Evolutionary conservation across 192 early-diverging fungal species (phyloP), one percentile per base, ranked within the genome.

Genomic region (Gonapodya sp.): DNA sequence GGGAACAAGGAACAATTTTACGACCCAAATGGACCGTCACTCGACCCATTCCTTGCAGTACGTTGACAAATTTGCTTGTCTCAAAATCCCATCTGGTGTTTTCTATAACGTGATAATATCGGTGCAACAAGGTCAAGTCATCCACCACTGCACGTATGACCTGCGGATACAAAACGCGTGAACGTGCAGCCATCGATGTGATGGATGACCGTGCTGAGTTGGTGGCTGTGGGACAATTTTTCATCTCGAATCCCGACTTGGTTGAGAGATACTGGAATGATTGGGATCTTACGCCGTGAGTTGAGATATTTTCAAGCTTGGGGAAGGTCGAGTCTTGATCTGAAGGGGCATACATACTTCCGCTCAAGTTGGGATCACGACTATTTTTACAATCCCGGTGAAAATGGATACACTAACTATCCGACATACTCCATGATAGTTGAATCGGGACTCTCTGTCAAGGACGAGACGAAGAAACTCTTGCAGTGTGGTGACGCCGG

Each of bases 161-260:
- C 8, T 64, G 46, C 46, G 46, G 46, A 8, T 64, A 64, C 46
- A 64, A 64, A 64, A 64, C 46, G 8, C 46, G 46, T 24, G 46
- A 64, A 8, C 46, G 46, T 64, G 46, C 46, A 16, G 46, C 46
- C 8, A 64, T 64, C 24, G 75, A 77, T 33, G 75, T 32, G 2
- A 33, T 14, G 34, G 75, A 34, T 33, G 75, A 18, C 18, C 8
- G 75, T 14, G 18, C 18, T 33, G 75, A 77, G 30, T 33, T 77
- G 30, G 75, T 77, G 18, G 75, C 75, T 18, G 18, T 77, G 30
- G 75, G 75, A 18, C 75, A 34, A 8, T 34, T 77, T 34, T 77
- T 77, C 75, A 77, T 77, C 34, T 16, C 8, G 8, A 77, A 77
- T 34, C 75, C 75, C 30, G 75, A 77, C 75, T 33, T 77, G 8